Evolutionary conservation across 371 early-diverging fungal genomes (phyloP).

Genomic region (Lichtheimia ramosa): DNA sequence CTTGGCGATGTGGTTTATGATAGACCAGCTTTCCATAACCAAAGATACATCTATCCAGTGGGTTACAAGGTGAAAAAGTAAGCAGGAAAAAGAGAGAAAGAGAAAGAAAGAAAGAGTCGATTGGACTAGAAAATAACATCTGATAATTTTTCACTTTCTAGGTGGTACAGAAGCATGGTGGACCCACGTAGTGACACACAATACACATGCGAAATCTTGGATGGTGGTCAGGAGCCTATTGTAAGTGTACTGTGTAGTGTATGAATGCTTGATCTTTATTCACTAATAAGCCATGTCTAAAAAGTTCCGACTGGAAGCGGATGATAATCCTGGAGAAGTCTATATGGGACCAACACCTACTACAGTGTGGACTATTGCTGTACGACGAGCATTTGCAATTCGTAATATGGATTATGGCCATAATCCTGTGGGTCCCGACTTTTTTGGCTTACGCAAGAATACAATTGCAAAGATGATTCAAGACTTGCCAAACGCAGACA

Average conservation of each 20-base stretch:
- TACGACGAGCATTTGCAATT: constrained; percentile 57
- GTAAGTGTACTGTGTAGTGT: constrained; percentile 16
- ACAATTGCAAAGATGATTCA: constrained; percentile 91
- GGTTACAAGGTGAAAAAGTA: constrained; percentile 75
- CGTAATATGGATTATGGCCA: constrained; percentile 81
- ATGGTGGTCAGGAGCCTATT: constrained; percentile 80
- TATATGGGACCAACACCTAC: constrained; percentile 52
- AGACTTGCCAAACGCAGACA: constrained; percentile 77
- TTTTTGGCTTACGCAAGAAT: constrained; percentile 87
- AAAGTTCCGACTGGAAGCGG: constrained; percentile 38
- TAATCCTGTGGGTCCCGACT: constrained; percentile 90
- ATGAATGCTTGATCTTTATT: too few species aligned
- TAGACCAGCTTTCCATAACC: constrained; percentile 80
- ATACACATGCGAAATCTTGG: constrained; percentile 81
- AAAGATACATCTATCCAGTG: constrained; percentile 90
- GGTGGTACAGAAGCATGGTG: constrained; percentile 79
- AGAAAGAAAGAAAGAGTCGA: not conserved
- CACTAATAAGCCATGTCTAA: not conserved
- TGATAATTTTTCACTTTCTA: constrained; percentile 6
- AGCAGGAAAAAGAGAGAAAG: constrained; percentile 5
- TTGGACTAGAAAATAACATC: not conserved
- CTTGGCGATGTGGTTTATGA: constrained; percentile 77
- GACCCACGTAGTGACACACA: constrained; percentile 65
- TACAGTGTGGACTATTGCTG: constrained; percentile 55
- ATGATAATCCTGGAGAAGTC: constrained; percentile 34